Conservation (phyloP, 192 early-diverging fungal genomes). For the Coemansia sp. region DNA sequence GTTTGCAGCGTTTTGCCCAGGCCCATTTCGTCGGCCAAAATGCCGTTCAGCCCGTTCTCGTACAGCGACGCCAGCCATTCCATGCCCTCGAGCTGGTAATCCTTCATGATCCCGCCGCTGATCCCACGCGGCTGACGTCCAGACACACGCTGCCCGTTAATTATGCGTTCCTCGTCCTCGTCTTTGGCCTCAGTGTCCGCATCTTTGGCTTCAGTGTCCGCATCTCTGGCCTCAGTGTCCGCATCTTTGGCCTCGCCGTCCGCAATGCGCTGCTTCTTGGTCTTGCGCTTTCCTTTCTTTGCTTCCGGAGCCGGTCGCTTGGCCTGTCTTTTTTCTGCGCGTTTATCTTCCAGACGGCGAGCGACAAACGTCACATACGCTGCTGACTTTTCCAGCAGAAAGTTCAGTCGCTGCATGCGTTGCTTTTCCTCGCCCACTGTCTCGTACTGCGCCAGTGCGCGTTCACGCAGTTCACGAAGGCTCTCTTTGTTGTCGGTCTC, state of each 20-base stretch:
- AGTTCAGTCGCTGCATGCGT: constrained; percentile 72
- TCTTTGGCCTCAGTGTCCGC: neutral
- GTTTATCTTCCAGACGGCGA: constrained; percentile 72
- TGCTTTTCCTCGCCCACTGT: constrained; percentile 59
- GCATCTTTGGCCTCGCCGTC: neutral
- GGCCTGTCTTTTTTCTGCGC: constrained; percentile 59
- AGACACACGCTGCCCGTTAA: constrained; percentile 55
- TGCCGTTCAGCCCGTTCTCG: constrained; percentile 95
- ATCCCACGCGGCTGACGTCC: constrained; percentile 77
- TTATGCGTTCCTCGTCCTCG: constrained; percentile 10
- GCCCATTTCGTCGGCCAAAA: constrained; percentile 96
- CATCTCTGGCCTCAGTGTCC: neutral
- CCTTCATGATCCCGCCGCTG: constrained; percentile 81
- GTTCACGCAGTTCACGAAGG: constrained; percentile 40
- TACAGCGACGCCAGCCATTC: constrained; percentile 95
- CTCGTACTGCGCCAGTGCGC: constrained; percentile 68
- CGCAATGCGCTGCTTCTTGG: neutral
- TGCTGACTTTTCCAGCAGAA: constrained; percentile 78
- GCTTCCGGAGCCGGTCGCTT: constrained; percentile 2
- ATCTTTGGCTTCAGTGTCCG: neutral
- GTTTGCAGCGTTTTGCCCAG: constrained; percentile 94
- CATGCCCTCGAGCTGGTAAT: constrained; percentile 93
- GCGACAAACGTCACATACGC: constrained; percentile 78
- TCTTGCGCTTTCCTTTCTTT: neutral
- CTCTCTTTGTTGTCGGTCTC: constrained; percentile 9